Conservation (phyloP, 2,329 filamentous ascomycete genomes). For the Volutella citrinella region DNA sequence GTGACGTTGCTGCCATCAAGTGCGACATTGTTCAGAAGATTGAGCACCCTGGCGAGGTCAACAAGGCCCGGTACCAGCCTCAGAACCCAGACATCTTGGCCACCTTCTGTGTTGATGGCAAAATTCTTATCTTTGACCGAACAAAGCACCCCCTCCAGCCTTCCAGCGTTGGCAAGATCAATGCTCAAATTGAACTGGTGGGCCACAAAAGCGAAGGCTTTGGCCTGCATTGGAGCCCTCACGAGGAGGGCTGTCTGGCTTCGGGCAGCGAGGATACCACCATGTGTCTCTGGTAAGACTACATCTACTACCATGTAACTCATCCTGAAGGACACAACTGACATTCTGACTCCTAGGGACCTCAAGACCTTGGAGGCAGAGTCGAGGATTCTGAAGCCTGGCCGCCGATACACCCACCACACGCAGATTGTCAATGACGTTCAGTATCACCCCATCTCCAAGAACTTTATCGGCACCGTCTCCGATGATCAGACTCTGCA, state of each 20-base stretch:
- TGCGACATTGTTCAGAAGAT: slow-evolving; percentile 95
- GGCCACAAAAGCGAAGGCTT: slow-evolving; percentile 91
- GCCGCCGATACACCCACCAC: slow-evolving; percentile 81
- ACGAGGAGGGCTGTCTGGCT: slow-evolving; percentile 74
- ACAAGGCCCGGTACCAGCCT: slow-evolving; percentile 96
- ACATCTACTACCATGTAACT: no score
- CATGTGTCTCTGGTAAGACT: slow-evolving; percentile 85
- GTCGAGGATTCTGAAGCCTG: slow-evolving; percentile 67
- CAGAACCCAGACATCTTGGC: slow-evolving; percentile 97
- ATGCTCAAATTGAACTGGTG: slow-evolving; percentile 78
- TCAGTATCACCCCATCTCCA: slow-evolving; percentile 86
- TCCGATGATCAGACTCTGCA: slow-evolving; percentile 94
- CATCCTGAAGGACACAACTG: no score
- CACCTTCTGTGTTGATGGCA: slow-evolving; percentile 83
- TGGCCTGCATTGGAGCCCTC: slow-evolving; percentile 88
- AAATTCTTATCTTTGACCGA: slow-evolving; percentile 89
- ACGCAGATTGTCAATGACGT: slow-evolving; percentile 93
- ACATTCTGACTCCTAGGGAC: slow-evolving; percentile 55
- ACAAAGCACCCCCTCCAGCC: slow-evolving; percentile 87
- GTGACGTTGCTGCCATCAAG: slow-evolving; percentile 69
- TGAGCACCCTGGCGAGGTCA: slow-evolving; percentile 93
- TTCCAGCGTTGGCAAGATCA: slow-evolving; percentile 59
- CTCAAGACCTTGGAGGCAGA: slow-evolving; percentile 70
- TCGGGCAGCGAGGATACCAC: slow-evolving; percentile 92
- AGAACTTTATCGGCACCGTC: slow-evolving; percentile 83